Evolutionary conservation across 2,329 filamentous ascomycete genomes (phyloP).

Genomic region (Diaporthe vexans): DNA sequence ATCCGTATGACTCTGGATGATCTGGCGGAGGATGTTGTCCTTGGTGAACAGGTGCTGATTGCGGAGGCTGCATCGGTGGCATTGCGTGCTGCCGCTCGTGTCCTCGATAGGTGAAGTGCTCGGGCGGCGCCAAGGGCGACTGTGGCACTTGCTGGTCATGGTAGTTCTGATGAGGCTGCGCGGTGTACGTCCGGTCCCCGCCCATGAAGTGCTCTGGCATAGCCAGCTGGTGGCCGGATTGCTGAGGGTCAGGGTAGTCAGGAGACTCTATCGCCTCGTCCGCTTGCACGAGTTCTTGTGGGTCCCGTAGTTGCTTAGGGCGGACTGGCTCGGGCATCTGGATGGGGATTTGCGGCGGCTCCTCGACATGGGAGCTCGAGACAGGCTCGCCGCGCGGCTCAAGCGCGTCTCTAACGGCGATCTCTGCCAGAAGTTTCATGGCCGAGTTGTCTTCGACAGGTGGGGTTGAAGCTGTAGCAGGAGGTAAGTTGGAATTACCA

Average conservation of each 20-base stretch:
- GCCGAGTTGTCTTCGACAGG: constrained; percentile 31
- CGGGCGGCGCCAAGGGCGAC: constrained; percentile 38
- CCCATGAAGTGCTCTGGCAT: constrained; percentile 36
- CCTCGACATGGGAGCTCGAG: constrained; percentile 17
- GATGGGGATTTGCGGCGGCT: constrained; percentile 35
- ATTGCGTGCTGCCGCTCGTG: constrained; percentile 38
- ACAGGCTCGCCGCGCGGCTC: background rate
- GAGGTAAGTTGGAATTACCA: constrained; percentile 50
- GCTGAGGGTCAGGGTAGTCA: constrained; percentile 38
- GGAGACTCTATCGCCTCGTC: constrained; percentile 7
- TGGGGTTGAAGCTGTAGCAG: constrained; percentile 42
- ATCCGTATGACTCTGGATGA: constrained; percentile 27
- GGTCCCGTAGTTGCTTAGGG: constrained; percentile 38
- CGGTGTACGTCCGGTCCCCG: constrained; percentile 24
- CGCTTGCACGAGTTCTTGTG: constrained; percentile 38
- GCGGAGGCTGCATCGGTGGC: constrained; percentile 39
- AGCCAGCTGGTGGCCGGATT: constrained; percentile 36
- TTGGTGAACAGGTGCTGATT: constrained; percentile 28
- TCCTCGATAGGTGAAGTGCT: constrained; percentile 38
- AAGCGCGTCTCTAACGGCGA: constrained; percentile 11
- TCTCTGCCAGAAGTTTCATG: constrained; percentile 34
- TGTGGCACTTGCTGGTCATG: constrained; percentile 36
- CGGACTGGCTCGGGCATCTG: constrained; percentile 42
- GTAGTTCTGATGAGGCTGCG: constrained; percentile 29
- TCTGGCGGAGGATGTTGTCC: background rate